Evolutionary conservation across 2,329 filamentous ascomycete genomes (phyloP).

Genomic region (Aspergillus tamarii): DNA sequence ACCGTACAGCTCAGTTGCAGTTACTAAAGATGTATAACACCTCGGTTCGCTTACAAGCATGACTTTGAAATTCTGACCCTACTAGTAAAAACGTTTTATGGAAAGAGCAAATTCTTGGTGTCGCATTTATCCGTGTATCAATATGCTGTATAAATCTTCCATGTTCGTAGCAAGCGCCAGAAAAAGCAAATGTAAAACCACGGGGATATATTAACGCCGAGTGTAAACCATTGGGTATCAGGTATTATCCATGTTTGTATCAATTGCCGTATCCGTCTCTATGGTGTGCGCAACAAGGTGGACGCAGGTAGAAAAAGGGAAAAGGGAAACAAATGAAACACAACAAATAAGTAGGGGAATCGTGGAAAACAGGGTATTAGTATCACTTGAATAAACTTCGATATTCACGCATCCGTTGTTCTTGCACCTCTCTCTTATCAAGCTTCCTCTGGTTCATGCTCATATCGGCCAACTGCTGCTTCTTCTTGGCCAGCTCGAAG

Average conservation of each 20-base stretch:
- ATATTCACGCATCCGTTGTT: conserved; percentile 66
- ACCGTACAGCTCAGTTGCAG: not conserved
- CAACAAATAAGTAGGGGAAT: not conserved
- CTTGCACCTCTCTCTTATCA: conserved; percentile 64
- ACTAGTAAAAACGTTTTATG: not conserved
- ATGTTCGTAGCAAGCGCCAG: not conserved
- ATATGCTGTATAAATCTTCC: conserved; percentile 10
- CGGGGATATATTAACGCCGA: conserved; percentile 1
- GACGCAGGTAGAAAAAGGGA: not conserved
- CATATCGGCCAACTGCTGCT: conserved; percentile 85
- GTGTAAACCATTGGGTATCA: conserved; percentile 1
- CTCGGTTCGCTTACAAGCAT: not conserved
- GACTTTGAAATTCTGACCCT: not conserved
- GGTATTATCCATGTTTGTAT: not conserved
- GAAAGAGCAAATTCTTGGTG: not conserved
- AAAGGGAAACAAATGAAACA: not conserved
- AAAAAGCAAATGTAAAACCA: conserved; percentile 9
- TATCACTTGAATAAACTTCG: conserved; percentile 58
- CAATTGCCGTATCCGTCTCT: not conserved
- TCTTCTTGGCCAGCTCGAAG: conserved; percentile 85
- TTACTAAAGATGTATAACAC: not conserved
- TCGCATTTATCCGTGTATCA: conserved; percentile 4
- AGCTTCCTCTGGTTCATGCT: conserved; percentile 72
- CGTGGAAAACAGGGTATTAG: conserved; percentile 2
- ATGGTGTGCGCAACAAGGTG: not conserved